phyloP scores from a whole-genome alignment of 352 stramenopile species.

The Phytophthora pistaciae region DNA sequence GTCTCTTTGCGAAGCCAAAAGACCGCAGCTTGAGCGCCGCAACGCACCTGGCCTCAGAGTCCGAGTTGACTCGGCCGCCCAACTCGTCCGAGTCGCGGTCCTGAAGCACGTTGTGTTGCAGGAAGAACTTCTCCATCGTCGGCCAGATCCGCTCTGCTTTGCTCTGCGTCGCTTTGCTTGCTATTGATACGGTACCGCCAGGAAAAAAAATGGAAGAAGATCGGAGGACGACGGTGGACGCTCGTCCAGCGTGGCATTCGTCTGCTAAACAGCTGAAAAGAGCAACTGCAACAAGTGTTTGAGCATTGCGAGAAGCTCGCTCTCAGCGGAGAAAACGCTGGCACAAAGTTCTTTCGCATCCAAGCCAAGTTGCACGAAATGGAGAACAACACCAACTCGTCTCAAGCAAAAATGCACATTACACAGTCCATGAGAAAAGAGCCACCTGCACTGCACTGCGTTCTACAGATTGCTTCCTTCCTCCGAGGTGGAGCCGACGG shows the following conservation, averaged over 20 bases:
- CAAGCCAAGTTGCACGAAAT: background rate
- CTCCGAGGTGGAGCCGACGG: conserved; percentile 8
- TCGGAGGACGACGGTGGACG: conserved; percentile 7
- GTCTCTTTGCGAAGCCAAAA: background rate
- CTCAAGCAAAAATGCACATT: conserved; percentile 34
- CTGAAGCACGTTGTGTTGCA: conserved; percentile 77
- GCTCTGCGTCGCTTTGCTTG: conserved; percentile 17
- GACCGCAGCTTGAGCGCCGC: too few relatives aligned
- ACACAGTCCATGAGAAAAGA: conserved; percentile 33
- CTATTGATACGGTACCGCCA: background rate
- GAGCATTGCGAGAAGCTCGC: background rate
- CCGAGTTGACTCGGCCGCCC: conserved; percentile 56
- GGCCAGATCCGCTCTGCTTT: background rate
- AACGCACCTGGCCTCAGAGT: conserved; percentile 81
- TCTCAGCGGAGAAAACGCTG: background rate
- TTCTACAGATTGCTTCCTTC: conserved; percentile 44
- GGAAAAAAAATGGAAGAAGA: conserved; percentile 12
- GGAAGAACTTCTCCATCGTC: conserved; percentile 86
- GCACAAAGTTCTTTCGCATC: background rate
- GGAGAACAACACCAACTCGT: conserved; percentile 9
- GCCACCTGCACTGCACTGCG: conserved; percentile 36
- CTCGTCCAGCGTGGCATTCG: background rate
- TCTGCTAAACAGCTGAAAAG: background rate
- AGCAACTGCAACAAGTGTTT: conserved; percentile 1
- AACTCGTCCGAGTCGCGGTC: conserved; percentile 81